Base-by-base conservation (phyloP, 495 filamentous ascomycete species). In the Neurospora hispaniola region DNA sequence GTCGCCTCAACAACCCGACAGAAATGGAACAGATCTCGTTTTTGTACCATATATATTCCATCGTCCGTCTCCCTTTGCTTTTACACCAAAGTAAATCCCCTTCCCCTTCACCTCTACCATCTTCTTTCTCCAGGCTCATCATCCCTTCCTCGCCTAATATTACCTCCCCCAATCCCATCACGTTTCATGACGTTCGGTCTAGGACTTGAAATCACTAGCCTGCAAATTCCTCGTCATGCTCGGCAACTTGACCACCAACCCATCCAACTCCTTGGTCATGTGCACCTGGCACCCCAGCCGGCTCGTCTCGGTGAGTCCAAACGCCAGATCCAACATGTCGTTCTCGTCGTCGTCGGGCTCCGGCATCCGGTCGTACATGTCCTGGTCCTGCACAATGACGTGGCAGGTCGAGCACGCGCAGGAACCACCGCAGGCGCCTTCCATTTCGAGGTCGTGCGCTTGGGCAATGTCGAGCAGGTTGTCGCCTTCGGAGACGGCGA, bases 381-480 rank as follows among this genome's bases (percentile, higher is more conserved):
- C 91, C 5, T 92, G 88, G 77, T 92, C 90, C 72, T 90, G 86
- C 54, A 99, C 93, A 70, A 99, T 97, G 69, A 98, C 91, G 84
- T 99, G 96, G 84, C 96, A 99, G 2, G 96, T 99, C 73, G 93
- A 97, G 81, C 96, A 99, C 74, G 96, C 96, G 76, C 96, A 98
- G 7, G 93, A 96, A 20, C 96, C 96, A 42, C 95, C 96, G 78
- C 96, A 99, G 10, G 96, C 96, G 69, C 94, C 96, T 85, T 99
- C 96, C 95, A 99, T 98, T 81, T 99, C 96, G 12, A 99, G 82
- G 78, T 98, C 96, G 82, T 98, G 88, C 42, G 90, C 92, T 82
- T 98, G 95, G 20, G 96, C 96, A 76, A 99, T 96, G 76, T 97
- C 94, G 42, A 99, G 85, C 69, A 99, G 82, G 79, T 99, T 98